These are phyloP conservation scores for Ulota crispa DNA, from an alignment of 225 moss, liverwort and hornwort species.

Conservation along the genomic window DNA sequence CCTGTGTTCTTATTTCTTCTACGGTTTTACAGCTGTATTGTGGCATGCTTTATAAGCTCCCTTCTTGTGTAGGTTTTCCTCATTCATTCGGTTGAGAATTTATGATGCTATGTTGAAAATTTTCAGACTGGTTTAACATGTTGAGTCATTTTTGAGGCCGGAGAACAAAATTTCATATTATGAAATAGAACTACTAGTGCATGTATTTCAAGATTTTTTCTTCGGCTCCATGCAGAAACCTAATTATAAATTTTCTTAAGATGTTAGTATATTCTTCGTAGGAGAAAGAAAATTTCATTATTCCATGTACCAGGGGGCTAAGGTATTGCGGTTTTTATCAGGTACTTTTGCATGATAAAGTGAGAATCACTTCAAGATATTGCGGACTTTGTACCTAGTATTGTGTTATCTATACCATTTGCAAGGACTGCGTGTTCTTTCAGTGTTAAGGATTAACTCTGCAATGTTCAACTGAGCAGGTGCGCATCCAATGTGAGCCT, in stretches of 20 bases:
- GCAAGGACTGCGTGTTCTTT: neutral
- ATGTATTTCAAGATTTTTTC: neutral
- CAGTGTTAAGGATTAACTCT: neutral
- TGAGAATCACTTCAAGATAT: neutral
- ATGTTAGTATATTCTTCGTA: too few species aligned
- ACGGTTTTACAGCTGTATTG: neutral
- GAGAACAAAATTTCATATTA: neutral
- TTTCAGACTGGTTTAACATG: neutral
- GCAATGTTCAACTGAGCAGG: constrained; percentile 40
- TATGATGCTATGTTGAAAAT: neutral
- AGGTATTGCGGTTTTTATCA: neutral
- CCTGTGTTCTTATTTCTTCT: neutral
- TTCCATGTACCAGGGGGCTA: neutral
- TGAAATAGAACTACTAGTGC: too few species aligned
- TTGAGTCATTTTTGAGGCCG: too few species aligned
- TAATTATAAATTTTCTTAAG: neutral
- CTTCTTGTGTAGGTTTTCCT: neutral
- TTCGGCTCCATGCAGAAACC: neutral
- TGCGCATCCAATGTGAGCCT: constrained; percentile 97
- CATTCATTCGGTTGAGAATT: neutral
- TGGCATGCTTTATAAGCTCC: too few species aligned
- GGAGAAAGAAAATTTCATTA: neutral
- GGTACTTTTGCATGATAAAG: neutral
- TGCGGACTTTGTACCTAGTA: too few species aligned
- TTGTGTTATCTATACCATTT: neutral